phyloP scores from a whole-genome alignment of 805 yeast species.

The Saturnispora halmiae region DNA sequence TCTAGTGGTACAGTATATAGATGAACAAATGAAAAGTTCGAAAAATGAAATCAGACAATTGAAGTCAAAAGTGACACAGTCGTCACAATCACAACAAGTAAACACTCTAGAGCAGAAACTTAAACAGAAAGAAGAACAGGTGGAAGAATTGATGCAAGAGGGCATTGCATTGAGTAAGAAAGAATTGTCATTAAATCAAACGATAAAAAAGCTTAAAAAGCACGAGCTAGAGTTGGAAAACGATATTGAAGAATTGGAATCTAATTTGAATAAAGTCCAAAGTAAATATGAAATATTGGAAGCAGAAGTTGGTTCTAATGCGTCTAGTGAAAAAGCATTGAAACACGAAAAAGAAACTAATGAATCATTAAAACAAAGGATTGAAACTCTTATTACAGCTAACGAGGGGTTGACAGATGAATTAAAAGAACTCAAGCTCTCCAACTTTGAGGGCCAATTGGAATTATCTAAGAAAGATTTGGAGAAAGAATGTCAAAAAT shows the following conservation, averaged over 20 bases:
- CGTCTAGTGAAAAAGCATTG: neutral
- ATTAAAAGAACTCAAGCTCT: constrained; percentile 25
- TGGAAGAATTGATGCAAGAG: constrained; percentile 61
- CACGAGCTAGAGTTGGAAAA: constrained; percentile 33
- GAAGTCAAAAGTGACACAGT: neutral
- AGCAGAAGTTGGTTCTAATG: constrained; percentile 1
- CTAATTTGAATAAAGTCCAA: constrained; percentile 13
- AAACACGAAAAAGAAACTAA: constrained; percentile 28
- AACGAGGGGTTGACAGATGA: constrained; percentile 22
- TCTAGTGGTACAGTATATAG: too few relatives aligned
- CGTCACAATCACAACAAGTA: constrained; percentile 1
- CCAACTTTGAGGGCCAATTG: constrained; percentile 29
- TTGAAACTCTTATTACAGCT: constrained; percentile 20
- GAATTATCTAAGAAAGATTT: constrained; percentile 27
- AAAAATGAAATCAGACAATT: neutral
- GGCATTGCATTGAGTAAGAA: constrained; percentile 64
- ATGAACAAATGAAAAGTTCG: too few relatives aligned
- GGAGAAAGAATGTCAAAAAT: constrained; percentile 24
- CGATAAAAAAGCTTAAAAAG: constrained; percentile 52
- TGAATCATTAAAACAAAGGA: constrained; percentile 20
- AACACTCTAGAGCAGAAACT: constrained; percentile 23
- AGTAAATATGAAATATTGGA: constrained; percentile 16
- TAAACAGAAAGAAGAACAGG: constrained; percentile 47
- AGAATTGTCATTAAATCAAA: constrained; percentile 59
- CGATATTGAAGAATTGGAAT: constrained; percentile 25